These are phyloP conservation scores for Erythrobasidium yunnanense DNA, from an alignment of 768 basidiomycete genomes.

Conservation along the genomic window DNA sequence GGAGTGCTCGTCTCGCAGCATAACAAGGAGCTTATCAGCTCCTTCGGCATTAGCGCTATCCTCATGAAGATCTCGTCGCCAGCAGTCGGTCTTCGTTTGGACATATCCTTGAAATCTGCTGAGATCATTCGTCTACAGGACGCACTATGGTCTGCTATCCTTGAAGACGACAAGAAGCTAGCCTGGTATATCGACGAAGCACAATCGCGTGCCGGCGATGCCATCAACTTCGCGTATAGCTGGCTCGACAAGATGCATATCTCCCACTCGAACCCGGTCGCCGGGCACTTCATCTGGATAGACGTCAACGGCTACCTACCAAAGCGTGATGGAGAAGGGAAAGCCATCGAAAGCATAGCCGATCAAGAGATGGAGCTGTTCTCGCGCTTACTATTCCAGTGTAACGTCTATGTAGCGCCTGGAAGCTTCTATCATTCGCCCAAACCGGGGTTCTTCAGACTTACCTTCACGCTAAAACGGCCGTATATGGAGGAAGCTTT, in stretches of 20 bases:
- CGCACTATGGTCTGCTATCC: slow-evolving; percentile 32
- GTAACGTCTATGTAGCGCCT: slow-evolving; percentile 20
- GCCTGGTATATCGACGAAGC: slow-evolving; percentile 32
- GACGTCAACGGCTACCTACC: slow-evolving; percentile 30
- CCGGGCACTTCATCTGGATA: slow-evolving; percentile 34
- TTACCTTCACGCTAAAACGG: slow-evolving; percentile 34
- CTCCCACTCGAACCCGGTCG: slow-evolving; percentile 29
- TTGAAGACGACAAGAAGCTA: slow-evolving; percentile 30
- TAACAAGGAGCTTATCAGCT: slow-evolving; percentile 34
- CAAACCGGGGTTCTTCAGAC: slow-evolving; percentile 28
- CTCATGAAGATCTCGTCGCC: slow-evolving; percentile 37
- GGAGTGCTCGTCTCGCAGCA: slow-evolving; percentile 36
- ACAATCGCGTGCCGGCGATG: slow-evolving; percentile 21
- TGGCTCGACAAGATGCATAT: slow-evolving; percentile 31
- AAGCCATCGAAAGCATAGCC: not conserved
- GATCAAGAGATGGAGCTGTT: slow-evolving; percentile 27
- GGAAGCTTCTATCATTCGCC: slow-evolving; percentile 16
- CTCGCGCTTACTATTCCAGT: slow-evolving; percentile 3
- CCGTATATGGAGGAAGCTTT: slow-evolving; percentile 20
- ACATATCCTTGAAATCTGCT: not conserved
- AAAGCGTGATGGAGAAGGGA: not conserved
- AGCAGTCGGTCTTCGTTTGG: slow-evolving; percentile 18
- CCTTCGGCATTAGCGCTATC: slow-evolving; percentile 33
- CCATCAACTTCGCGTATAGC: slow-evolving; percentile 26
- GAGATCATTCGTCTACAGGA: slow-evolving; percentile 24